phyloP scores from a whole-genome alignment of 371 early-diverging fungal species.

The Sporodiniella umbellata region DNA sequence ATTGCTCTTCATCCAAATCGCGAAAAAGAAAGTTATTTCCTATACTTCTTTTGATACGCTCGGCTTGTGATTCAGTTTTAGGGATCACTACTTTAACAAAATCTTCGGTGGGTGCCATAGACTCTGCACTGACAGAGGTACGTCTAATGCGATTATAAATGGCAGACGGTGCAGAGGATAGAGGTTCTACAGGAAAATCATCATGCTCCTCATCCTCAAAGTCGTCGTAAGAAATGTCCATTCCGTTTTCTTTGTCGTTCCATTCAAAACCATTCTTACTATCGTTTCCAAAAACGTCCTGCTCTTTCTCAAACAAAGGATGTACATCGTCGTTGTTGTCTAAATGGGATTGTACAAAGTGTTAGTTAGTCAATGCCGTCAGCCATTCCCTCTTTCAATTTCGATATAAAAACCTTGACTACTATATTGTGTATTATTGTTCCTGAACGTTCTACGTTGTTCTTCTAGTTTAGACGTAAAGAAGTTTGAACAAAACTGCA shows the following conservation, averaged over 20 bases:
- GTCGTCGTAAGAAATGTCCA: conserved; percentile 32
- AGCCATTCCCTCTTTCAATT: background rate
- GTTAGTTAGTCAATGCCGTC: background rate
- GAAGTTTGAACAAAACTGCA: conserved; percentile 89
- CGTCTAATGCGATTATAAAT: conserved; percentile 71
- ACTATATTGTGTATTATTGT: conserved; percentile 5
- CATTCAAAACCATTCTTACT: background rate
- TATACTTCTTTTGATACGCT: conserved; percentile 75
- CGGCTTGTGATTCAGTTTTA: conserved; percentile 78
- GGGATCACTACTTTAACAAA: conserved; percentile 79
- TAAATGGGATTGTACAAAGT: too few relatives aligned
- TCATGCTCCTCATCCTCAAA: conserved; percentile 56
- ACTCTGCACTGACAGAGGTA: conserved; percentile 93
- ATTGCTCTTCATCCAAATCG: conserved; percentile 91
- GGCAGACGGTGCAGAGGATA: conserved; percentile 35
- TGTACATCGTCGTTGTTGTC: conserved; percentile 17
- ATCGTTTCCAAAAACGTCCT: background rate
- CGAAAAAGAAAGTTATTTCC: conserved; percentile 86
- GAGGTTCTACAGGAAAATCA: conserved; percentile 46
- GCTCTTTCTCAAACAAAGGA: conserved; percentile 17
- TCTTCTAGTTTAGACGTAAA: conserved; percentile 78
- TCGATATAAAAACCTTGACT: background rate
- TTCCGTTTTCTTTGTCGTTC: background rate
- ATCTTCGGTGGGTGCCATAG: conserved; percentile 86
- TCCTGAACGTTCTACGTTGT: conserved; percentile 51